Percentiles rank a stretch among this genome's conserved stretches.
Evolutionary conservation across 805 yeast species (phyloP).

Genomic region (Wickerhamiella sergipiensis): DNA sequence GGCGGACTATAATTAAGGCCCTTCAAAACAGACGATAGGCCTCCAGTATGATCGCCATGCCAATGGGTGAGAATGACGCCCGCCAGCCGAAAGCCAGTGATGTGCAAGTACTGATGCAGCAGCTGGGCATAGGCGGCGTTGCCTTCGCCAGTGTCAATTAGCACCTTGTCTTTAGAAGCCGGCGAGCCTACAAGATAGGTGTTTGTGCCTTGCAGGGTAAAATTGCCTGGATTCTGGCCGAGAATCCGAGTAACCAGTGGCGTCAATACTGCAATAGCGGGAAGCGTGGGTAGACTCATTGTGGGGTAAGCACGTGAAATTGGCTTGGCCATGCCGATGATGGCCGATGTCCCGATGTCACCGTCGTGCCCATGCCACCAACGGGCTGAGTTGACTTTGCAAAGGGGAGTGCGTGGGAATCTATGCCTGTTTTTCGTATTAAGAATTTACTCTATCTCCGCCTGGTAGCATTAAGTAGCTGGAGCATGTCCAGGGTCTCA

Average conservation of each 20-base stretch:
- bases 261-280: constrained; percentile 17
- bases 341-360: too few relatives aligned
- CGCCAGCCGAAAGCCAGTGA: constrained; percentile 4
- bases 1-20: constrained; percentile 8
- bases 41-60: constrained; percentile 27
- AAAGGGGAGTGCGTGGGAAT: too few relatives aligned
- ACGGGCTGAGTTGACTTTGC: too few relatives aligned
- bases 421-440: too few relatives aligned
- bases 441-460: too few relatives aligned
- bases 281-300: constrained; percentile 8
- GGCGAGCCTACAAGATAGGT: constrained; percentile 28
- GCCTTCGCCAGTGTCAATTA: constrained; percentile 28
- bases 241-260: constrained; percentile 24
- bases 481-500: too few relatives aligned
- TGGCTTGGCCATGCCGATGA: too few relatives aligned
- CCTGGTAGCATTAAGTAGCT: too few relatives aligned
- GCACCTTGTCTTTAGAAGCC: constrained; percentile 14
- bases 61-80: constrained; percentile 25
- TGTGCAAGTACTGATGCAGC: constrained; percentile 16
- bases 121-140: constrained; percentile 17
- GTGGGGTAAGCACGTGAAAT: neutral
- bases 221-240: constrained; percentile 26
- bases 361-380: too few relatives aligned
- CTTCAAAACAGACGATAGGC: constrained; percentile 15
- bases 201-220: constrained; percentile 29